Conservation (phyloP, 163 green algal species). For the Scenedesmus sp. region DNA sequence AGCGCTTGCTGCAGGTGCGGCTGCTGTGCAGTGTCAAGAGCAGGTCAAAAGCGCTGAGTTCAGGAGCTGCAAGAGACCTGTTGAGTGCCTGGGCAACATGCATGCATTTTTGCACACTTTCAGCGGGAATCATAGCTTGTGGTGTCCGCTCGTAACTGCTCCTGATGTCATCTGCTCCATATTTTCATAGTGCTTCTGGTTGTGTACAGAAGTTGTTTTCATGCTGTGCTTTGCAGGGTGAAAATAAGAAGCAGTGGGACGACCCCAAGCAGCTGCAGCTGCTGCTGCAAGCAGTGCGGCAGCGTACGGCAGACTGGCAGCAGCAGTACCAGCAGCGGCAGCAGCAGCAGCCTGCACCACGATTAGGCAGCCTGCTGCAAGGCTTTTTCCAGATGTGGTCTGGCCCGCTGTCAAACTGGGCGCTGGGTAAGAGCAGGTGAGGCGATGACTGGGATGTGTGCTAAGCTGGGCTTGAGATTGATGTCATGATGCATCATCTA, state of each 20-base stretch:
- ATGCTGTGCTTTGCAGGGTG: neutral
- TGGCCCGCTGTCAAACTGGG: neutral
- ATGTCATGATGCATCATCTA: too few relatives aligned
- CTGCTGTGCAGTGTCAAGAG: neutral
- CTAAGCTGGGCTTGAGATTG: too few relatives aligned
- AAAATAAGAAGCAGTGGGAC: constrained; percentile 5
- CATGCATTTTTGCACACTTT: too few relatives aligned
- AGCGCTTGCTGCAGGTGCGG: neutral
- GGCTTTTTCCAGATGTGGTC: constrained; percentile 31
- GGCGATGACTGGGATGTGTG: neutral
- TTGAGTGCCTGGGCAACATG: too few relatives aligned
- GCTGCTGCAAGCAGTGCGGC: constrained; percentile 24
- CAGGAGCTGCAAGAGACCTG: neutral
- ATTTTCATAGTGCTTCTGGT: too few relatives aligned
- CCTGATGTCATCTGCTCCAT: neutral
- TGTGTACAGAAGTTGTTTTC: neutral
- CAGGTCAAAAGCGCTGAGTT: too few relatives aligned
- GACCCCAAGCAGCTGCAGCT: neutral
- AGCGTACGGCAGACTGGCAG: neutral
- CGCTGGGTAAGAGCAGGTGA: constrained; percentile 19
- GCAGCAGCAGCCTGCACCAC: neutral
- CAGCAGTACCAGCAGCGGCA: neutral
- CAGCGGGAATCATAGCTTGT: too few relatives aligned
- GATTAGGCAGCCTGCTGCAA: neutral
- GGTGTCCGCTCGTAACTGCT: too few relatives aligned